Evolutionary conservation across 352 stramenopile genomes (phyloP).

Genomic region (Globisporangium cylindrosporum): DNA sequence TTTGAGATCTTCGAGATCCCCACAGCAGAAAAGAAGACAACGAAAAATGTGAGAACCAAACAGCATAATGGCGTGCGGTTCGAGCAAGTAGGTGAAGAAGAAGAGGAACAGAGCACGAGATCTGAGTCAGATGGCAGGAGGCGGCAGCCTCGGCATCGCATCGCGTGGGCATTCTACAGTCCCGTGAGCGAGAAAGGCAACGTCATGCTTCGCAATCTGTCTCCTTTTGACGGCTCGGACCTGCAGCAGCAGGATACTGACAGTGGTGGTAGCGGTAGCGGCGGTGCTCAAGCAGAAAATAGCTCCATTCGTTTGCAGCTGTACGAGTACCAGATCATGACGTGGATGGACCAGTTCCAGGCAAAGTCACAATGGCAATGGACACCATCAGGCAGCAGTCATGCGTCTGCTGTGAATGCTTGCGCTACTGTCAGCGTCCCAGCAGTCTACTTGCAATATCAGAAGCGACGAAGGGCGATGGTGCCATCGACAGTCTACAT

Average conservation of each 20-base stretch:
- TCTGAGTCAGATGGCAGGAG: neutral
- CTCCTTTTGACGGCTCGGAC: slow-evolving; percentile 1
- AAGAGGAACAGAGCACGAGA: slow-evolving; percentile 1
- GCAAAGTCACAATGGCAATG: slow-evolving; percentile 47
- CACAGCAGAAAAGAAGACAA: slow-evolving; percentile 19
- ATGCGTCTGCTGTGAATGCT: neutral
- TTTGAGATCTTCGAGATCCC: slow-evolving; percentile 52
- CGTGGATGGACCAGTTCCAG: slow-evolving; percentile 64
- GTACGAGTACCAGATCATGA: slow-evolving; percentile 53
- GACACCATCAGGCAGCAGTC: slow-evolving; percentile 25
- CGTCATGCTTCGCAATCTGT: slow-evolving; percentile 31
- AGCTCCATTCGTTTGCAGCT: slow-evolving; percentile 38
- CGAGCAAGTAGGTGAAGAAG: slow-evolving; percentile 18
- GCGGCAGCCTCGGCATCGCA: slow-evolving; percentile 17
- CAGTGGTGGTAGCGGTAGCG: neutral
- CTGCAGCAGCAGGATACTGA: neutral
- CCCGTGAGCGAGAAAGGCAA: slow-evolving; percentile 44
- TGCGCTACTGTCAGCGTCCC: slow-evolving; percentile 19
- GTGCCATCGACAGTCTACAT: slow-evolving; percentile 13
- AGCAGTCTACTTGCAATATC: slow-evolving; percentile 60
- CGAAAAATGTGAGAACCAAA: slow-evolving; percentile 6
- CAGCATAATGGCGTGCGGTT: slow-evolving; percentile 19
- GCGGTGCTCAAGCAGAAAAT: neutral
- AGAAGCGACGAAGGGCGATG: slow-evolving; percentile 32
- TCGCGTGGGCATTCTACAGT: slow-evolving; percentile 63